These are phyloP conservation scores for Amanita jacksonii DNA, from an alignment of 768 basidiomycete genomes.

Conservation along the genomic window DNA sequence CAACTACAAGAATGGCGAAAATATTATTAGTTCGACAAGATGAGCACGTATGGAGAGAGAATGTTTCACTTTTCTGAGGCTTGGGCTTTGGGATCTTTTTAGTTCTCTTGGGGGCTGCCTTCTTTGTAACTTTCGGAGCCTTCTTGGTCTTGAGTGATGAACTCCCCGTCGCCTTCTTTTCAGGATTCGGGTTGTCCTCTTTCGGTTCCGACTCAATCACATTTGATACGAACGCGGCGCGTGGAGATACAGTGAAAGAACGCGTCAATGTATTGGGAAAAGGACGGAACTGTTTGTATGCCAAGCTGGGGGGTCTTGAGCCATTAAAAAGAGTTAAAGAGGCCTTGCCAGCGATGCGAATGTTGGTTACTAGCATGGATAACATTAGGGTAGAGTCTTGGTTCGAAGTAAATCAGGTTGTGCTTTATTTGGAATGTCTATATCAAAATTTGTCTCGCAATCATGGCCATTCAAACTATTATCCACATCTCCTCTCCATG, in stretches of 20 bases:
- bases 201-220: not conserved
- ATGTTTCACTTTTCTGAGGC: not conserved
- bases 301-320: not conserved
- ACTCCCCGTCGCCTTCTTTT: too few relatives aligned
- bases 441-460: too few relatives aligned
- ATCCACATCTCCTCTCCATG: too few relatives aligned
- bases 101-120: not conserved
- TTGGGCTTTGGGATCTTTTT: not conserved
- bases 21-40: too few relatives aligned
- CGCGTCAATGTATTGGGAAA: slow-evolving; percentile 2
- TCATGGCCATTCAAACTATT: too few relatives aligned
- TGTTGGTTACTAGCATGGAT: too few relatives aligned
- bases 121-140: not conserved
- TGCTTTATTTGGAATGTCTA: too few relatives aligned
- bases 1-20: not conserved
- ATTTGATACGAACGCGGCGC: not conserved
- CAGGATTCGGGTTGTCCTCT: not conserved
- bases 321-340: not conserved
- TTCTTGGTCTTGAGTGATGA: not conserved
- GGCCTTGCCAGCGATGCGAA: not conserved
- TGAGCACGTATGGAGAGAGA: too few relatives aligned
- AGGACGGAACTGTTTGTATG: not conserved
- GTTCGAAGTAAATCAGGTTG: too few relatives aligned
- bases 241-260: slow-evolving; percentile 1
- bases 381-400: too few relatives aligned